Evolutionary conservation across 495 filamentous ascomycete species (phyloP).

Genomic region (Zalerion maritima): DNA sequence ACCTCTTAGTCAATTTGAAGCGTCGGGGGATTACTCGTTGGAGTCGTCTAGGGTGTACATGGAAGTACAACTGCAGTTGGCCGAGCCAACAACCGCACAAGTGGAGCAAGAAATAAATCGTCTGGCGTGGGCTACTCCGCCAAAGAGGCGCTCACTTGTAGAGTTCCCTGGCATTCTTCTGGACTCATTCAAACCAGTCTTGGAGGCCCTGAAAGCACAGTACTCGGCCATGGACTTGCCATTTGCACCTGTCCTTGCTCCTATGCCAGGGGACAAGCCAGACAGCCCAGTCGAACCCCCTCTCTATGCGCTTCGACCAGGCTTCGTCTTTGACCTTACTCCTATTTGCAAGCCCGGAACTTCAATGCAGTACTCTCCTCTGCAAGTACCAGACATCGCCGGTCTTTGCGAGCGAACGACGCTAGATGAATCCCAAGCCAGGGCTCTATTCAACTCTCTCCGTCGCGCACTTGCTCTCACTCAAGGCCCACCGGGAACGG

Average conservation of each 20-base stretch:
- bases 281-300: conserved; percentile 30
- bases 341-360: conserved; percentile 27
- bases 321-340: conserved; percentile 39
- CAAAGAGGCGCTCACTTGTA: conserved; percentile 29
- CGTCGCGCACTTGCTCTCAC: conserved; percentile 45
- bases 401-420: conserved; percentile 27
- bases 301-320: conserved; percentile 31
- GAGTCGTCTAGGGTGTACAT: too few relatives aligned
- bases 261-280: conserved; percentile 9
- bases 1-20: conserved; percentile 11
- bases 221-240: conserved; percentile 35
- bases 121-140: background rate
- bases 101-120: background rate
- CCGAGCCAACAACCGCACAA: conserved; percentile 1
- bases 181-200: conserved; percentile 48
- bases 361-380: conserved; percentile 19
- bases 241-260: conserved; percentile 43
- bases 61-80: conserved; percentile 6
- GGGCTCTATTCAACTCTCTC: conserved; percentile 41
- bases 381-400: conserved; percentile 23
- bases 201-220: conserved; percentile 51
- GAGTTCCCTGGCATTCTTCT: conserved; percentile 61
- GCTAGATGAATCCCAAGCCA: conserved; percentile 45
- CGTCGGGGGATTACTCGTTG: conserved; percentile 5
- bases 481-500: conserved; percentile 73